Evolutionary conservation across 257 asterid genomes (phyloP).

Genomic region (Capsicum chinense): DNA sequence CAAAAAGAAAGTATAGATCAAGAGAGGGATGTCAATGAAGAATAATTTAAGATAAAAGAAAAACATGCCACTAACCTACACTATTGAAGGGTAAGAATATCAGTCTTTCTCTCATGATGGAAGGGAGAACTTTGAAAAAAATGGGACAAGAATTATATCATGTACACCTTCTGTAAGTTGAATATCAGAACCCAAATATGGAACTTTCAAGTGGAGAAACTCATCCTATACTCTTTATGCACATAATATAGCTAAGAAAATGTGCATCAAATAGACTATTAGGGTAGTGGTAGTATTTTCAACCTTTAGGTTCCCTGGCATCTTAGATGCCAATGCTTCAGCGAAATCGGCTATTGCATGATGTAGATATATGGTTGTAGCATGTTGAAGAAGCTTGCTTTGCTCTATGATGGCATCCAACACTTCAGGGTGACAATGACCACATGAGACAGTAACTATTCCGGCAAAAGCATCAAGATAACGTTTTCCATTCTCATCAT

Average conservation of each 20-base stretch:
- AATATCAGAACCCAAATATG: background rate
- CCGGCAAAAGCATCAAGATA: slow-evolving; percentile 98
- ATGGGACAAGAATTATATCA: background rate
- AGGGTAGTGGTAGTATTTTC: background rate
- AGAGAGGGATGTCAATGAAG: slow-evolving; percentile 8
- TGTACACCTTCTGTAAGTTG: background rate
- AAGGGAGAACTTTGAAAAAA: background rate
- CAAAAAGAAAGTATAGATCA: background rate
- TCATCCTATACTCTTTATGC: background rate
- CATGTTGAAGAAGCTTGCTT: slow-evolving; percentile 93
- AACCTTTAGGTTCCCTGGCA: slow-evolving; percentile 93
- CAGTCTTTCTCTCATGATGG: background rate
- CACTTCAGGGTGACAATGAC: slow-evolving; percentile 89
- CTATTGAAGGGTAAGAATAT: background rate
- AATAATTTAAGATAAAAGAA: slow-evolving; percentile 3
- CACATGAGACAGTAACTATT: slow-evolving; percentile 94
- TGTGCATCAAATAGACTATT: background rate
- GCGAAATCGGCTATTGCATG: slow-evolving; percentile 91
- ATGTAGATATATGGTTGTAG: slow-evolving; percentile 91
- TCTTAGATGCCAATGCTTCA: slow-evolving; percentile 84
- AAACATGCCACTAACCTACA: background rate
- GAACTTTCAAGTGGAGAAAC: background rate
- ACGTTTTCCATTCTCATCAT: slow-evolving; percentile 83
- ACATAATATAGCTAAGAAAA: background rate
- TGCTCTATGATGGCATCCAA: slow-evolving; percentile 73